Conservation (phyloP, 371 early-diverging fungal species). For the Umbelopsis sp. region DNA sequence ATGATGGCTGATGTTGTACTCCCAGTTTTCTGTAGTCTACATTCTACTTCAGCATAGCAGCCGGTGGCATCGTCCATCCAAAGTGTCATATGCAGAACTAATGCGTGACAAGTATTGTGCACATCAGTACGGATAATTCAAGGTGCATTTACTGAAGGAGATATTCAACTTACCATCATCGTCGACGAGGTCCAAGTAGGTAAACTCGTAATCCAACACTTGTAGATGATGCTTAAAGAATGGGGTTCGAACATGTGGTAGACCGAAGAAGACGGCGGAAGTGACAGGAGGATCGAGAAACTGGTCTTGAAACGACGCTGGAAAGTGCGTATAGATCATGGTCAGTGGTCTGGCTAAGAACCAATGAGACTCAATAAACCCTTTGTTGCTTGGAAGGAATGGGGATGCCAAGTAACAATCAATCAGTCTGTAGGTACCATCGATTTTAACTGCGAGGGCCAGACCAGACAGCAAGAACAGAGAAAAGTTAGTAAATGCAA, state of each 20-base stretch:
- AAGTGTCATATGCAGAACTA: slow-evolving; percentile 23
- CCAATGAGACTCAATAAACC: slow-evolving; percentile 43
- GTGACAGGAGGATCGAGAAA: slow-evolving; percentile 38
- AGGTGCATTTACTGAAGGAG: too few relatives aligned
- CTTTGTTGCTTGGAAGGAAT: slow-evolving; percentile 37
- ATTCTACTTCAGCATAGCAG: slow-evolving; percentile 45
- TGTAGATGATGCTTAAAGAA: slow-evolving; percentile 40
- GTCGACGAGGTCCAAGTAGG: slow-evolving; percentile 1
- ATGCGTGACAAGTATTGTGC: not conserved
- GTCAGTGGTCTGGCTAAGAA: slow-evolving; percentile 44
- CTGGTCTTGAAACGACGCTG: slow-evolving; percentile 32
- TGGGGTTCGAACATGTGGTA: slow-evolving; percentile 42
- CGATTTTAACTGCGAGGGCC: slow-evolving; percentile 46
- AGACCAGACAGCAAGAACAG: not conserved
- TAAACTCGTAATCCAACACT: slow-evolving; percentile 23
- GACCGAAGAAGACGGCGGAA: slow-evolving; percentile 31
- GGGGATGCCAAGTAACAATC: slow-evolving; percentile 66
- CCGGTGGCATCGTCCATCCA: slow-evolving; percentile 28
- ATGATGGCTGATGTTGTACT: slow-evolving; percentile 9
- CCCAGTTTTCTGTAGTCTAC: slow-evolving; percentile 6
- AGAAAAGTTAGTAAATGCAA: too few relatives aligned
- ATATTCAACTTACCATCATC: slow-evolving; percentile 15
- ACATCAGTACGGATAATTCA: too few relatives aligned
- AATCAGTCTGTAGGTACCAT: slow-evolving; percentile 63
- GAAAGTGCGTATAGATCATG: slow-evolving; percentile 50